These are phyloP conservation scores for Withania somnifera DNA, from an alignment of 305 asterid species.

Conservation along the genomic window DNA sequence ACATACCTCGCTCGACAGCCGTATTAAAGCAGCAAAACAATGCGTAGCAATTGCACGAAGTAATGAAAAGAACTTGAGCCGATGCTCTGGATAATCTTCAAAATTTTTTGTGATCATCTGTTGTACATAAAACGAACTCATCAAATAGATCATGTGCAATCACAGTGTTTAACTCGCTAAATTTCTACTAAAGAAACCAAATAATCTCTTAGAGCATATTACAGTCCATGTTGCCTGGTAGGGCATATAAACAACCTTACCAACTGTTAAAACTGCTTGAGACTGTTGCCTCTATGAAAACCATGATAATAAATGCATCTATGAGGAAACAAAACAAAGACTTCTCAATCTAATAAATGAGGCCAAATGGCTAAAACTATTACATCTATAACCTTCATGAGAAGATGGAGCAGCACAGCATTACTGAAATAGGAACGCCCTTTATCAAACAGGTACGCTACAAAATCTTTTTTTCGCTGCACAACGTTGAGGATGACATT, in stretches of 20 bases:
- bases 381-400: not conserved
- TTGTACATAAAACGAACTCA: conserved; percentile 1
- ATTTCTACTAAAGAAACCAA: not conserved
- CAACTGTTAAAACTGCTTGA: not conserved
- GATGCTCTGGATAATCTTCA: conserved; percentile 98
- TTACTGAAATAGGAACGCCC: not conserved
- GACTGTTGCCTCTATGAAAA: not conserved
- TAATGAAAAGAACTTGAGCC: conserved; percentile 90
- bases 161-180: not conserved
- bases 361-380: not conserved
- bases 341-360: not conserved
- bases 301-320: not conserved
- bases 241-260: not conserved
- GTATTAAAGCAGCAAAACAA: conserved; percentile 88
- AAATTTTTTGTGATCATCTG: conserved; percentile 98
- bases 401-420: not conserved
- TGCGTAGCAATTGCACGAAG: conserved; percentile 88
- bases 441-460: not conserved
- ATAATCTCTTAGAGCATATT: not conserved
- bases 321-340: not conserved
- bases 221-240: not conserved
- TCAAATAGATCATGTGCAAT: not conserved
- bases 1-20: conserved; percentile 76
- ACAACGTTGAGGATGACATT: not conserved
- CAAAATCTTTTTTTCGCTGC: not conserved